phyloP scores from a whole-genome alignment of 2,329 filamentous ascomycete species.

The Colletotrichum eleusines region DNA sequence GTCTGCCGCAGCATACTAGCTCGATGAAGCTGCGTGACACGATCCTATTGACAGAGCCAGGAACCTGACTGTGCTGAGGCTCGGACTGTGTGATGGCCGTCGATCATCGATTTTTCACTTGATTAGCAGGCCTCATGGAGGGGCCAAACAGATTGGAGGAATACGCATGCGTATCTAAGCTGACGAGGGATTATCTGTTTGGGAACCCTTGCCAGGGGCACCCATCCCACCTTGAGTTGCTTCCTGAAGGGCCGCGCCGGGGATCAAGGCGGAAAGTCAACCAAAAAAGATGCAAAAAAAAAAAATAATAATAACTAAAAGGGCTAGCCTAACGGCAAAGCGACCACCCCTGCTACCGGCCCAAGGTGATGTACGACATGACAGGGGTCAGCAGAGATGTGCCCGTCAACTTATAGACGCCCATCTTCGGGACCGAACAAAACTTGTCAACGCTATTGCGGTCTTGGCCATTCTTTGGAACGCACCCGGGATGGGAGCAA shows the following conservation, averaged over 20 bases:
- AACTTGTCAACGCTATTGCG: not conserved
- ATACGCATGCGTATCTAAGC: conserved; percentile 5
- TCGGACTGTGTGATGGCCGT: conserved; percentile 28
- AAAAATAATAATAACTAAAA: conserved; percentile 1
- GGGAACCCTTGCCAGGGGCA: not conserved
- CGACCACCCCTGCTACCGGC: conserved; percentile 31
- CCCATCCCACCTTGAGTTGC: conserved; percentile 1
- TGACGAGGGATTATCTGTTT: conserved; percentile 8
- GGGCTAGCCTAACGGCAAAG: conserved; percentile 38
- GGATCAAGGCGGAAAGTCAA: conserved; percentile 21
- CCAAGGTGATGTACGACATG: conserved; percentile 39
- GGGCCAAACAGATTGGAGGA: conserved; percentile 13
- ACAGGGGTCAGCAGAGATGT: conserved; percentile 25
- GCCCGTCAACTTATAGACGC: conserved; percentile 8
- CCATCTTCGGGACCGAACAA: conserved; percentile 15
- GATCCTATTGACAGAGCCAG: conserved; percentile 23
- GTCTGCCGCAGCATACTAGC: conserved; percentile 20
- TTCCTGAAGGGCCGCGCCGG: not conserved
- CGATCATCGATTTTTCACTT: conserved; percentile 35
- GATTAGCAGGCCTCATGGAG: not conserved
- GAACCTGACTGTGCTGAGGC: conserved; percentile 15
- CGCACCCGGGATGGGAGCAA: not conserved
- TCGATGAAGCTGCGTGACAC: conserved; percentile 18
- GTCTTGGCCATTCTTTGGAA: not conserved
- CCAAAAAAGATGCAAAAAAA: conserved; percentile 9